A percentile compares a stretch with the other conserved stretches of the same genome.
phyloP scores from a whole-genome alignment of 441 rosid species.

The Populus hybrid region DNA sequence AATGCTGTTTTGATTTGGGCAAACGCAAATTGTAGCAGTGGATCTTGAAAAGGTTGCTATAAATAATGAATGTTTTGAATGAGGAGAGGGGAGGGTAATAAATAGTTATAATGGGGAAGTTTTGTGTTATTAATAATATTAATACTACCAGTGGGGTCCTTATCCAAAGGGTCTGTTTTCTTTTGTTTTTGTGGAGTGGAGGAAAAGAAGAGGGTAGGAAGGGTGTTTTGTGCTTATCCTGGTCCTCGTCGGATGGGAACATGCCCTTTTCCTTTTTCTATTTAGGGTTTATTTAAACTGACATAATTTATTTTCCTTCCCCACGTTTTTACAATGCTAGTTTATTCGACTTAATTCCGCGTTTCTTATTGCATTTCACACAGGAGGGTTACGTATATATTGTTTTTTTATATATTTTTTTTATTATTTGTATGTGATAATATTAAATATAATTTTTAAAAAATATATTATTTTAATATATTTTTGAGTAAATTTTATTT shows the following conservation, averaged over 20 bases:
- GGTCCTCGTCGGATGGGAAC: neutral
- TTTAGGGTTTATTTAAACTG: neutral
- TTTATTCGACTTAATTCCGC: no score
- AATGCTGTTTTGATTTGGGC: neutral
- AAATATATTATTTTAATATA: no score
- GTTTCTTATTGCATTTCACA: no score
- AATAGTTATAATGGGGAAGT: no score
- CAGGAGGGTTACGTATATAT: no score
- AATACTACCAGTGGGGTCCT: neutral
- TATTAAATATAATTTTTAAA: no score
- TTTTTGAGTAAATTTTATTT: no score
- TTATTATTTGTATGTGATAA: no score
- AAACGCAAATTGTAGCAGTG: neutral
- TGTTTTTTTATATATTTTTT: no score
- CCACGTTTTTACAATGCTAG: no score
- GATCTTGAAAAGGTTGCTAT: neutral
- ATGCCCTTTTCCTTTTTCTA: no score
- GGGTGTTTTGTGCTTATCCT: constrained; percentile 11
- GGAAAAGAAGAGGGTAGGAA: neutral
- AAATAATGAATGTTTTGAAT: neutral
- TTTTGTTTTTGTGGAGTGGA: neutral
- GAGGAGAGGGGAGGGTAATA: neutral
- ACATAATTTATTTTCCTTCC: neutral
- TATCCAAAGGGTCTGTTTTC: constrained; percentile 8
- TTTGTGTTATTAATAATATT: no score